Evolutionary conservation across 2,329 filamentous ascomycete species (phyloP), one percentile per base, ranked within the genome.

Genomic region (Penicillium rolfsii): DNA sequence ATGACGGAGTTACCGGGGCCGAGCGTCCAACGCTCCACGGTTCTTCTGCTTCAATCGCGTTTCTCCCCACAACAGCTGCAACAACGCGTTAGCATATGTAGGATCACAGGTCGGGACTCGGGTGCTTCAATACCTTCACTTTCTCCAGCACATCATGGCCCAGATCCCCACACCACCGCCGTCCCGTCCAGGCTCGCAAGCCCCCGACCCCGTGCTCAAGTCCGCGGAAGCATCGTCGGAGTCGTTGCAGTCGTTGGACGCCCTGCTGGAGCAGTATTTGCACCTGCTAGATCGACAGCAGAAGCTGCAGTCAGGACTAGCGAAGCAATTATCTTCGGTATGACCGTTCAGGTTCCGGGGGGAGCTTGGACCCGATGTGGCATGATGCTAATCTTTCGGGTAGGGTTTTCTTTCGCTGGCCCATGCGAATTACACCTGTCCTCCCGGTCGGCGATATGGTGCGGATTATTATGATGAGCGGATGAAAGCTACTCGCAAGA

Each of bases 391-490:
- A 67, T 62, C 65, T 14, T 58, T 61, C 53, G 57, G 49, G 48
- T 69, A 83, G 76, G 81, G 81, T 4, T 83, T 81, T 62, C 70
- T 83, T 41, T 76, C 79, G 40, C 76, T 83, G 35, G 77, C 81
- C 22, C 77, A 81, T 59, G 81, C 81, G 40, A 83, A 83, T 62
- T 80, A 80, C 62, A 77, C 76, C 33, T 79, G 77, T 61, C 73
- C 78, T 2, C 76, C 79, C 16, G 78, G 78, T 16, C 76, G 79
- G 57, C 71, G 77, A 53, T 81, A 80, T 72, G 81, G 81, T 14
- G 73, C 78, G 38, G 81, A 83, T 56, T 81, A 79, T 63, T 83
- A 82, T 60, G 81, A 83, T 69, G 77, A 79, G 49, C 73, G 81
- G 35, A 83, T 83, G 81, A 81, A 82, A 66, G 80, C 81, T 16